Base-by-base conservation (phyloP, 129 eudicot genomes). In the Flaveria robusta region DNA sequence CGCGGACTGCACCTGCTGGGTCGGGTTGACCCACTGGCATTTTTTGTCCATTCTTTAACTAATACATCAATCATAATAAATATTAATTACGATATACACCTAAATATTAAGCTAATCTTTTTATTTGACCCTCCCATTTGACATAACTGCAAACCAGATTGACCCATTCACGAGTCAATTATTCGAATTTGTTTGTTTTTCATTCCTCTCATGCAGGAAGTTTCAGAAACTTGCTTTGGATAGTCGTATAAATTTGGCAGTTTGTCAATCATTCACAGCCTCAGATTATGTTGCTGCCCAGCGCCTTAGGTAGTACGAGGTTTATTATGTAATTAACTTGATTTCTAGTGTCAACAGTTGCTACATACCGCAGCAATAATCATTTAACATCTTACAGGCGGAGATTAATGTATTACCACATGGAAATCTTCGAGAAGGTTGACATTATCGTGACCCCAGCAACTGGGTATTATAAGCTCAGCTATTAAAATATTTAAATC, bases 361-460 rank as follows among this genome's bases (percentile, higher is more conserved):
- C 34, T 24, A 27, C 24, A 59, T 20, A 20, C 62, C 9, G 7
- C 1, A n/a, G 59, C 59, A 52, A n/a, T 52, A 52, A 29, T 29
- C 18, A 66, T 76, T 9, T 66, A 34, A 6, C 43, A 59, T 59
- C 39, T 52, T 81, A 72, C 81, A 94, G 96, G 87, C 83, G 86
- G 75, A 85, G 97, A 87, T 51, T 87, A 16, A 94, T 94, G 97
- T 81, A 93, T 81, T 88, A 88, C 82, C 91, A 85, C 79, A 85
- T 84, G 93, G 96, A 94, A 85, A 70, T 87, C 27, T 87, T 94
- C 66, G 87, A 94, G 87, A 83, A 81, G 79, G 98, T 91, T 49
- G 96, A 94, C 58, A 85, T 89, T 82, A 91, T 94, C 70, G 91
- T 91, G 72, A 93, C 96, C 70, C 97, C 97, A 16, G 87, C 98